These are phyloP conservation scores for Daldinia loculata DNA, from an alignment of 495 filamentous ascomycete genomes.

Conservation along the genomic window DNA sequence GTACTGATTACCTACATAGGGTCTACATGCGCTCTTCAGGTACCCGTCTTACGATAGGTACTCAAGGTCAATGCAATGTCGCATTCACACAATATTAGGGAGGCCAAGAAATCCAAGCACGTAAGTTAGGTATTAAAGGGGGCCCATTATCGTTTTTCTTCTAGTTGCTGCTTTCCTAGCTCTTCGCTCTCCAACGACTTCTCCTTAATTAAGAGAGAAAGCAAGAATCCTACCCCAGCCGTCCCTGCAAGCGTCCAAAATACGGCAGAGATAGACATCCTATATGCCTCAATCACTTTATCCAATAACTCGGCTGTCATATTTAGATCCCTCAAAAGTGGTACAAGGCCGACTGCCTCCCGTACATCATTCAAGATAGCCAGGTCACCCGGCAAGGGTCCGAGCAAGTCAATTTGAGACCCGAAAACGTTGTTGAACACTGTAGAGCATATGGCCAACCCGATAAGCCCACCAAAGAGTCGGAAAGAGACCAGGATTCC, in stretches of 20 bases:
- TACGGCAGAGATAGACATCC: not conserved
- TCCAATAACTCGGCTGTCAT: not conserved
- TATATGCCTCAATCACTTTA: not conserved
- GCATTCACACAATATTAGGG: too few relatives aligned
- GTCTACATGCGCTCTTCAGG: too few relatives aligned
- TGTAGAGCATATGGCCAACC: not conserved
- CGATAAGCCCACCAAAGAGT: not conserved
- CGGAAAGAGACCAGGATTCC: not conserved
- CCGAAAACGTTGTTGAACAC: not conserved
- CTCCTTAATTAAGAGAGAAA: not conserved
- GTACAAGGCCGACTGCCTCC: not conserved
- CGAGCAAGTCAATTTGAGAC: not conserved
- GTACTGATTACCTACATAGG: too few relatives aligned
- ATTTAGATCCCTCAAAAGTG: not conserved
- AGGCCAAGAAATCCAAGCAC: too few relatives aligned
- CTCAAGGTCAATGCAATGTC: too few relatives aligned
- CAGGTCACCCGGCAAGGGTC: not conserved
- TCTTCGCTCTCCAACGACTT: not conserved
- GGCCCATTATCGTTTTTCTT: not conserved
- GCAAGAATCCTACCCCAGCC: not conserved
- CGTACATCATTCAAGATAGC: not conserved
- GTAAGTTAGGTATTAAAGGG: not conserved
- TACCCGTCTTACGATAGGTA: too few relatives aligned
- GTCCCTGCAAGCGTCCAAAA: not conserved
- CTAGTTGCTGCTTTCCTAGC: not conserved